These are phyloP conservation scores for Aureobasidium leucospermi DNA, from an alignment of 2,329 filamentous ascomycete species.

Conservation along the genomic window DNA sequence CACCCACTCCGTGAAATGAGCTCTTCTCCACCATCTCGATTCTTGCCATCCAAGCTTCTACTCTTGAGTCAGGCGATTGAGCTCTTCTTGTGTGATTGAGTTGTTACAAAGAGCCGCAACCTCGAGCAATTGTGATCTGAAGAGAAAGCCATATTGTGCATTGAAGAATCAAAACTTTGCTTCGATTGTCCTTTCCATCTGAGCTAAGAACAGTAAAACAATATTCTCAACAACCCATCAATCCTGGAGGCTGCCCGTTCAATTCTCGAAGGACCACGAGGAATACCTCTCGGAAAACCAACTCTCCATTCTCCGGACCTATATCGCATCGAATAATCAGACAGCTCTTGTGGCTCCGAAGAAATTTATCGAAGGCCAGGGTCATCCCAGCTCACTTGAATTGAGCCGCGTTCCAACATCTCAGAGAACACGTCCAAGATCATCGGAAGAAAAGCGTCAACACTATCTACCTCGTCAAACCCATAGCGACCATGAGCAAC, in stretches of 20 bases:
- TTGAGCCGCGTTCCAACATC: too few relatives aligned
- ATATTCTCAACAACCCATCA: neutral
- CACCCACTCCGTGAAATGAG: neutral
- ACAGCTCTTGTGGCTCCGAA: neutral
- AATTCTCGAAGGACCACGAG: too few relatives aligned
- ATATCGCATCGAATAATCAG: too few relatives aligned
- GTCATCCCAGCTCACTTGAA: neutral
- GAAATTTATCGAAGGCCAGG: neutral
- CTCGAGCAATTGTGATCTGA: neutral
- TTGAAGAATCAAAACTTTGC: too few relatives aligned
- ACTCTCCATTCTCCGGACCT: too few relatives aligned
- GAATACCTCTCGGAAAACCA: too few relatives aligned
- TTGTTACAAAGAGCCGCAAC: neutral
- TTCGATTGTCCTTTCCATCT: too few relatives aligned
- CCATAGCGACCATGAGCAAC: constrained; percentile 4
- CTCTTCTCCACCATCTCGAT: neutral
- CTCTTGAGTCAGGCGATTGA: neutral
- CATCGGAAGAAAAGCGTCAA: neutral
- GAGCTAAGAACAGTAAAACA: too few relatives aligned
- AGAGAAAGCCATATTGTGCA: too few relatives aligned
- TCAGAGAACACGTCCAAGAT: neutral
- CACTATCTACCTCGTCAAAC: neutral
- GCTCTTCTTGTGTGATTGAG: neutral
- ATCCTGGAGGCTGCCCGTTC: neutral
- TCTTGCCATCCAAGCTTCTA: neutral